These are phyloP conservation scores for Przewalskia tangutica DNA, from an alignment of 257 asterid genomes.

Conservation along the genomic window DNA sequence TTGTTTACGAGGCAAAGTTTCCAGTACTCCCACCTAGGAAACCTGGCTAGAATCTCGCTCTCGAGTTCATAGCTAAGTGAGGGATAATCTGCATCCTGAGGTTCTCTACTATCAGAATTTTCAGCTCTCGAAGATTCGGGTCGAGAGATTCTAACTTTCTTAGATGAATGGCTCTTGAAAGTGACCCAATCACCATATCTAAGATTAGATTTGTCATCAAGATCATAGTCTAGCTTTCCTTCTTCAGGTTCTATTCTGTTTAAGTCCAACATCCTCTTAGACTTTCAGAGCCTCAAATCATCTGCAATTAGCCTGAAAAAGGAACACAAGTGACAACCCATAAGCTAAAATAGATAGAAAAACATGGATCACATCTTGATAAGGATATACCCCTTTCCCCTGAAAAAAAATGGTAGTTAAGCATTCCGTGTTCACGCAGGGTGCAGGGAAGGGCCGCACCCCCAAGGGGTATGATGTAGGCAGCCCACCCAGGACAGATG, in stretches of 20 bases:
- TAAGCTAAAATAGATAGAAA: background rate
- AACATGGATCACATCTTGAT: background rate
- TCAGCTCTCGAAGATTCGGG: background rate
- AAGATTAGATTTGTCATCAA: conserved; percentile 8
- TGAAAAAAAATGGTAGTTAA: background rate
- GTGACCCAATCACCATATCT: conserved; percentile 8
- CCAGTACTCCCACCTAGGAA: conserved; percentile 60
- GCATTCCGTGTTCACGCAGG: too few relatives aligned
- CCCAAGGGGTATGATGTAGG: too few relatives aligned
- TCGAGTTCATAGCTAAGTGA: conserved; percentile 59
- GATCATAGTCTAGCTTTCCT: conserved; percentile 12
- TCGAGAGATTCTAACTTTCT: conserved; percentile 20
- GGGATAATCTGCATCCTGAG: conserved; percentile 92
- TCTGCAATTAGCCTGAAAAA: background rate
- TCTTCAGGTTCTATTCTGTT: conserved; percentile 13
- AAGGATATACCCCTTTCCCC: background rate
- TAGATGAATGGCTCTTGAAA: conserved; percentile 11
- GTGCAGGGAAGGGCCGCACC: too few relatives aligned
- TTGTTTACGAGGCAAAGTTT: conserved; percentile 45
- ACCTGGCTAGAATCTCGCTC: conserved; percentile 49
- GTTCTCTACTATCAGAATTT: conserved; percentile 17
- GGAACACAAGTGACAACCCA: background rate
- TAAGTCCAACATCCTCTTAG: conserved; percentile 24
- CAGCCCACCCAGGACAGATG: too few relatives aligned
- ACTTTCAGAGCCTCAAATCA: conserved; percentile 9